A percentile compares a stretch with the other conserved stretches of the same genome.
phyloP scores from a whole-genome alignment of 352 stramenopile genomes.

The Pythium insidiosum region DNA sequence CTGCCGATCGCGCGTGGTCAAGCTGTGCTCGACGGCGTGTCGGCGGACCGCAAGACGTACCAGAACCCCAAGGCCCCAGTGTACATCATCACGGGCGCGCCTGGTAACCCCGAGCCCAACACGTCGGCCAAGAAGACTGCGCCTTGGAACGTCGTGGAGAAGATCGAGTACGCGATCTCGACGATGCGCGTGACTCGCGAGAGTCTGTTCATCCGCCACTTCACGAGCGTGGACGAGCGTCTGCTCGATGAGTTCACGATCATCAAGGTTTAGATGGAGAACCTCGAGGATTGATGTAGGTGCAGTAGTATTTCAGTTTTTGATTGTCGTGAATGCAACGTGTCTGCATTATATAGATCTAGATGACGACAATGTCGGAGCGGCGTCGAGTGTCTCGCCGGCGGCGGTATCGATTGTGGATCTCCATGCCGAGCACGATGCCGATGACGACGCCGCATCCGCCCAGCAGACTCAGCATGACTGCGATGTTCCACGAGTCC shows the following conservation, averaged over 20 bases:
- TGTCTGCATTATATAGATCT: conserved; percentile 3
- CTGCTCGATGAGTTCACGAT: conserved; percentile 34
- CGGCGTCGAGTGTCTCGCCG: too few species aligned
- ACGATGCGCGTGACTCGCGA: conserved; percentile 21
- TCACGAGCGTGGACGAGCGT: conserved; percentile 14
- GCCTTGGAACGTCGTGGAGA: too few species aligned
- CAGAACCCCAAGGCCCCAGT: conserved; percentile 35
- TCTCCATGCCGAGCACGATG: conserved; percentile 4
- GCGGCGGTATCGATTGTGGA: conserved; percentile 3
- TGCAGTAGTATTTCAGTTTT: too few species aligned
- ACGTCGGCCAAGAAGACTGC: too few species aligned
- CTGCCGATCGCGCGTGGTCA: conserved; percentile 31
- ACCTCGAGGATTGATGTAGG: too few species aligned
- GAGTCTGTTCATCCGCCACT: conserved; percentile 21
- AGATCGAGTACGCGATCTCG: too few species aligned
- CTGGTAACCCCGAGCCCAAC: too few species aligned
- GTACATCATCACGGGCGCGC: conserved; percentile 31
- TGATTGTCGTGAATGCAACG: too few species aligned
- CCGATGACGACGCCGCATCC: conserved; percentile 7
- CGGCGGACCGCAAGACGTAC: conserved; percentile 27
- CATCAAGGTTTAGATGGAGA: too few species aligned
- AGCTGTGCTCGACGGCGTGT: conserved; percentile 33
- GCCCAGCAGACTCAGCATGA: conserved; percentile 1
- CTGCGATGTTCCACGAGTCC: neutral
- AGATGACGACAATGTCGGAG: too few species aligned